Base-by-base conservation (phyloP, 495 filamentous ascomycete genomes). In the Penicillium turbatum region DNA sequence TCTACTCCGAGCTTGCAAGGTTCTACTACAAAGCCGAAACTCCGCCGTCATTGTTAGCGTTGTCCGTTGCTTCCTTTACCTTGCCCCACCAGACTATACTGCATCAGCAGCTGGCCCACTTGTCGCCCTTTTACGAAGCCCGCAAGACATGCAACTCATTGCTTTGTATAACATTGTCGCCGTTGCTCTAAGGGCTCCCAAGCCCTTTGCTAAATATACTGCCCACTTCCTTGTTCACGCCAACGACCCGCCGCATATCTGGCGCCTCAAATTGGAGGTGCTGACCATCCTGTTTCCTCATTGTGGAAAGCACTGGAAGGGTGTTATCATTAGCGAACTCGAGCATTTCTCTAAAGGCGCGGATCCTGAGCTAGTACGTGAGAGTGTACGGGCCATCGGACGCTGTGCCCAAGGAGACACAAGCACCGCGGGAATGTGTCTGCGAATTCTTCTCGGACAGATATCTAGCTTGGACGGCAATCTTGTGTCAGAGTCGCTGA, bases 111-210 rank as follows among this genome's bases (percentile, higher is more conserved):
- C 95, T 54, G 92, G 91, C 0, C 92, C 92, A 2, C 73, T 98
- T 13, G 79, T 96, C 27, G 87, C 91, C 29, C 79, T 97, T 21
- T 77, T 97, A 40, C 84, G 93, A 36, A 86, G 85, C 29, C 84
- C 89, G 11, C 83, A 86, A 55, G 92, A 96, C 64, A 89, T 96
- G 48, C 85, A 93, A 61, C 84, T 91, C 57, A 81, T 96, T 49
- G 91, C 88, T 8, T 80, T 98, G 6, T 88, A 91, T 72, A 97
- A 97, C 66, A 92, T 98, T 55, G 89, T 97, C 44, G 86, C 87
- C 34, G 87, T 97, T 40, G 90, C 87, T 56, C 74, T 97, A 21
- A 73, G 74, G 13, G 73, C 80, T 19, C 88, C 93, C 0, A 76
- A 84, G 40, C 78, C 83, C 6, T 97, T 98, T 64, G 86, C 90